A percentile compares a stretch with the other conserved stretches of the same genome.
phyloP scores from a whole-genome alignment of 768 basidiomycete species.

The Vararia minispora region DNA sequence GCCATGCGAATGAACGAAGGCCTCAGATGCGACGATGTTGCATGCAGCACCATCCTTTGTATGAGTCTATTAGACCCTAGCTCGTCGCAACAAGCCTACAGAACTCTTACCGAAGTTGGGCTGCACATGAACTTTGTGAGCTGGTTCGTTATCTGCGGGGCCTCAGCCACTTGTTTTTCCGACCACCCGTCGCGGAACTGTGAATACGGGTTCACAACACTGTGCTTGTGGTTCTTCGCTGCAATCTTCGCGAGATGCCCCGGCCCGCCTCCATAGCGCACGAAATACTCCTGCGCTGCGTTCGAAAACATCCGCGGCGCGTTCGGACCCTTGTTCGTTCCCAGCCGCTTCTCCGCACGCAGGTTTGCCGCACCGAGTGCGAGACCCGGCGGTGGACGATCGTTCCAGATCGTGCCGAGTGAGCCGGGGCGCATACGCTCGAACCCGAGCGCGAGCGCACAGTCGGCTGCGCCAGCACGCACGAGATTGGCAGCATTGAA shows the following conservation, averaged over 20 bases:
- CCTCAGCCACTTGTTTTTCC: slow-evolving; percentile 53
- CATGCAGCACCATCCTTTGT: slow-evolving; percentile 63
- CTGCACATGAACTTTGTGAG: slow-evolving; percentile 83
- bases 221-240: slow-evolving; percentile 78
- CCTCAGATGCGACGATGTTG: slow-evolving; percentile 69
- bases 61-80: neutral
- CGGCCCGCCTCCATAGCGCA: slow-evolving; percentile 56
- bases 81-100: neutral
- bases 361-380: slow-evolving; percentile 31
- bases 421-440: slow-evolving; percentile 77
- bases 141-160: slow-evolving; percentile 60
- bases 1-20: slow-evolving; percentile 57
- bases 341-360: slow-evolving; percentile 40
- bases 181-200: slow-evolving; percentile 78
- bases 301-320: slow-evolving; percentile 70
- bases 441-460: slow-evolving; percentile 75
- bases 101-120: slow-evolving; percentile 53
- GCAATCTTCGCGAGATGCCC: slow-evolving; percentile 71
- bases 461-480: slow-evolving; percentile 58
- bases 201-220: slow-evolving; percentile 73
- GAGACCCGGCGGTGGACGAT: slow-evolving; percentile 34
- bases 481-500: slow-evolving; percentile 64
- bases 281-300: slow-evolving; percentile 64
- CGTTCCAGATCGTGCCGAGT: slow-evolving; percentile 53
- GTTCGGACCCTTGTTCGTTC: slow-evolving; percentile 55